A percentile compares a stretch with the other conserved stretches of the same genome.
Evolutionary conservation across 176 grass and related monocot species (phyloP).

Genomic region (Melocanna baccifera): DNA sequence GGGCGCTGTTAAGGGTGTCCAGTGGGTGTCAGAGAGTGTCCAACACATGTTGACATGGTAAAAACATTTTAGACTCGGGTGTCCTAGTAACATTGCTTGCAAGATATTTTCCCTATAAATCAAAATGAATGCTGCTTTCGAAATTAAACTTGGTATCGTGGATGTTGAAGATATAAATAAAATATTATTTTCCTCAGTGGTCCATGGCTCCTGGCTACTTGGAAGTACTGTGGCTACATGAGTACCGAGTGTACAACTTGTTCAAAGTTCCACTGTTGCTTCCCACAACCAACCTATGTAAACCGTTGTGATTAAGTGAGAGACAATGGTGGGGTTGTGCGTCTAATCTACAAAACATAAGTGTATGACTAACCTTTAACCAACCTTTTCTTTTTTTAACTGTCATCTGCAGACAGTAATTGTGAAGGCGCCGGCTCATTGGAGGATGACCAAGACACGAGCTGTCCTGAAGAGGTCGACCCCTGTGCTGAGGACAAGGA

Average conservation of each 20-base stretch:
- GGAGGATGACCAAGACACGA: conserved; percentile 72
- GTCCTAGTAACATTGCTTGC: too few species aligned
- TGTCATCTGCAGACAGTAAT: conserved; percentile 39
- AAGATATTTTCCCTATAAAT: neutral
- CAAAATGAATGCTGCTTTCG: neutral
- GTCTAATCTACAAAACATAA: neutral
- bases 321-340: neutral
- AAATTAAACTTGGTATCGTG: neutral
- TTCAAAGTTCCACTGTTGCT: neutral
- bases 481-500: conserved; percentile 66
- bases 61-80: too few species aligned
- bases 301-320: neutral
- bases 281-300: neutral
- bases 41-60: too few species aligned
- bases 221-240: neutral
- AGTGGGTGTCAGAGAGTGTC: too few species aligned
- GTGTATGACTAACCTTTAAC: neutral
- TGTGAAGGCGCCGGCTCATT: conserved; percentile 54
- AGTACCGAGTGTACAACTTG: neutral
- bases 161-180: neutral
- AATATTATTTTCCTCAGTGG: neutral
- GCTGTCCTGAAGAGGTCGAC: conserved; percentile 54
- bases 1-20: too few species aligned
- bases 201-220: neutral
- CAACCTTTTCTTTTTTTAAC: neutral